Evolutionary conservation across 495 filamentous ascomycete genomes (phyloP).

Genomic region (Hypoxylon subgilvum): DNA sequence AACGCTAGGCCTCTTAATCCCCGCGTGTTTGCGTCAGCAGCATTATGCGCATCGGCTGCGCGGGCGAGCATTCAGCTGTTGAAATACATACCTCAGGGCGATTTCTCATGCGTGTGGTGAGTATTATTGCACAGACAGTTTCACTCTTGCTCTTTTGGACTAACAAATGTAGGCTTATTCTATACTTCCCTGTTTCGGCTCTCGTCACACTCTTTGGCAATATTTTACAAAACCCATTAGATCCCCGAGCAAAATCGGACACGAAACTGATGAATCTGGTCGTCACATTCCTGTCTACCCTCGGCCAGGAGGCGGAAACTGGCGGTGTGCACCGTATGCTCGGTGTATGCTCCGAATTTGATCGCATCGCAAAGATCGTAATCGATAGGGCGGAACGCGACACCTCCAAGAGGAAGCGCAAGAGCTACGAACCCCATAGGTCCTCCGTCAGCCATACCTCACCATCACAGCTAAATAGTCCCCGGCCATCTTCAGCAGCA

Average conservation of each 20-base stretch:
- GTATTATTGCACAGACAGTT: constrained; percentile 38
- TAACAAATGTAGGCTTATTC: constrained; percentile 72
- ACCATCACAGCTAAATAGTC: constrained; percentile 22
- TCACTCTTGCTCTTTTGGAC: constrained; percentile 17
- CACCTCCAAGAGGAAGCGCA: constrained; percentile 78
- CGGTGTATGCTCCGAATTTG: constrained; percentile 89
- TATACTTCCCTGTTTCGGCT: constrained; percentile 96
- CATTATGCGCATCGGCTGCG: constrained; percentile 88
- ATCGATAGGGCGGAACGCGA: constrained; percentile 91
- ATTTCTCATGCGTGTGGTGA: constrained; percentile 95
- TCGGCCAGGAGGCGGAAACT: constrained; percentile 78
- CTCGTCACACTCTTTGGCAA: constrained; percentile 96
- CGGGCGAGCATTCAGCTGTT: constrained; percentile 91
- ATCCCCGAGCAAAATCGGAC: constrained; percentile 85
- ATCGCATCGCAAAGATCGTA: constrained; percentile 90
- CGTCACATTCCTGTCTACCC: constrained; percentile 78
- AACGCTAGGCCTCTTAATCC: constrained; percentile 92
- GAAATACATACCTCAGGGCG: constrained; percentile 93
- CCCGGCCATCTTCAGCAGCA: constrained; percentile 30
- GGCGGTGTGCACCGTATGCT: constrained; percentile 92
- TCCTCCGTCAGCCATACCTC: constrained; percentile 25
- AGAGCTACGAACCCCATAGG: constrained; percentile 60
- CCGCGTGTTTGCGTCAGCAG: constrained; percentile 90
- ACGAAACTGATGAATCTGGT: constrained; percentile 90
- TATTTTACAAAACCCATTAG: constrained; percentile 93